Percentiles rank a stretch among this genome's conserved stretches.
These are phyloP conservation scores for Neurospora cerealis DNA, from an alignment of 495 filamentous ascomycete species.

Conservation along the genomic window DNA sequence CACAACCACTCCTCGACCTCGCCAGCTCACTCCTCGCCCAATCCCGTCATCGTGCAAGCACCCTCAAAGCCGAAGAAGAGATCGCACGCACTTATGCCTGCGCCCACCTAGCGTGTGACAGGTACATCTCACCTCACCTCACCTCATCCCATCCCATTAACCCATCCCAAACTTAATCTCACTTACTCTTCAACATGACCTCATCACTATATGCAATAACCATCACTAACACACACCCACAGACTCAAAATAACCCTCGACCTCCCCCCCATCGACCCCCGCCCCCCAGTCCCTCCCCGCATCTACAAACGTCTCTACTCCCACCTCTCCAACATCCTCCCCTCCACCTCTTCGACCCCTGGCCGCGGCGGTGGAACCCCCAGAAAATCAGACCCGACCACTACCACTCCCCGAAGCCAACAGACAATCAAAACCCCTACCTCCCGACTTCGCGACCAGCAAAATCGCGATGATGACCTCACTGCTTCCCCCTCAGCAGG, in stretches of 20 bases:
- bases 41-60: conserved; percentile 68
- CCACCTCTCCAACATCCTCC: conserved; percentile 66
- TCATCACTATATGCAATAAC: too few species aligned
- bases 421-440: conserved; percentile 19
- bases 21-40: conserved; percentile 76
- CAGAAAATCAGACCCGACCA: conserved; percentile 12
- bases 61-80: conserved; percentile 80
- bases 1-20: conserved; percentile 63
- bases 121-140: conserved; percentile 32
- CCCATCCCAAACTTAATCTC: neutral
- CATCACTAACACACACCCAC: neutral
- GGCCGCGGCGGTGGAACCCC: conserved; percentile 5
- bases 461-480: neutral
- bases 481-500: neutral
- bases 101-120: conserved; percentile 83
- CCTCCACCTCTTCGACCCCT: conserved; percentile 27
- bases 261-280: conserved; percentile 69
- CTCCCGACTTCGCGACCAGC: conserved; percentile 22
- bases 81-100: conserved; percentile 80
- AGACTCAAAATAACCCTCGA: conserved; percentile 77
- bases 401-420: conserved; percentile 12
- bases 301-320: conserved; percentile 77
- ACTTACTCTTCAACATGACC: neutral
- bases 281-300: conserved; percentile 72
- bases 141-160: neutral